These are phyloP conservation scores for Plectranthus barbatus DNA, from an alignment of 257 asterid species.

Conservation along the genomic window DNA sequence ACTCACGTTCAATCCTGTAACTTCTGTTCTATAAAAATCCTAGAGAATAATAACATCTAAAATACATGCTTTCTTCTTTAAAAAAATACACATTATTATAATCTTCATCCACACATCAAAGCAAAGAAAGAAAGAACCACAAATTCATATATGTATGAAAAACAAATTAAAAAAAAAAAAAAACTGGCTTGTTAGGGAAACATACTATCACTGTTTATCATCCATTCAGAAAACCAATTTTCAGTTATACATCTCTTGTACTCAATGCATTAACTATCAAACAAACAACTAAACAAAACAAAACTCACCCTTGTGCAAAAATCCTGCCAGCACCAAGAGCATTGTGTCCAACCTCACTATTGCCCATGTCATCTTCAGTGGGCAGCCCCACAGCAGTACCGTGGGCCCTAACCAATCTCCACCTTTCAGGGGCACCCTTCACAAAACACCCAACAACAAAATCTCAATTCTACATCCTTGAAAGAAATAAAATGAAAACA, in stretches of 20 bases:
- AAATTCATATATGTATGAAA: background rate
- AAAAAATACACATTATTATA: background rate
- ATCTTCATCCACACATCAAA: background rate
- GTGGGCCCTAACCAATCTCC: constrained; percentile 96
- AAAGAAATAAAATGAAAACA: background rate
- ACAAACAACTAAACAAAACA: background rate
- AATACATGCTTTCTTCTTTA: background rate
- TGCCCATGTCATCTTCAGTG: constrained; percentile 98
- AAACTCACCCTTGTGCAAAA: constrained; percentile 85
- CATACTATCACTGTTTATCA: background rate
- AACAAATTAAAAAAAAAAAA: background rate
- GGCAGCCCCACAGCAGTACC: constrained; percentile 96
- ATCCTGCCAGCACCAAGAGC: constrained; percentile 99
- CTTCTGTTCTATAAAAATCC: background rate
- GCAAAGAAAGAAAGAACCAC: background rate
- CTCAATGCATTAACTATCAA: background rate
- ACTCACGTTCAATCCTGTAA: background rate
- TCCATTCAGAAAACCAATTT: background rate
- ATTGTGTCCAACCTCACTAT: constrained; percentile 98
- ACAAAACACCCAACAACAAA: constrained; percentile 17
- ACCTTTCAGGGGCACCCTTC: constrained; percentile 86
- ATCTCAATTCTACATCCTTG: background rate
- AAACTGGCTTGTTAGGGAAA: background rate
- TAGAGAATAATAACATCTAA: background rate
- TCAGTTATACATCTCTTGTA: background rate